These are phyloP conservation scores for Hamamelis virginiana DNA, from an alignment of 164 flowering plant species.

Conservation along the genomic window DNA sequence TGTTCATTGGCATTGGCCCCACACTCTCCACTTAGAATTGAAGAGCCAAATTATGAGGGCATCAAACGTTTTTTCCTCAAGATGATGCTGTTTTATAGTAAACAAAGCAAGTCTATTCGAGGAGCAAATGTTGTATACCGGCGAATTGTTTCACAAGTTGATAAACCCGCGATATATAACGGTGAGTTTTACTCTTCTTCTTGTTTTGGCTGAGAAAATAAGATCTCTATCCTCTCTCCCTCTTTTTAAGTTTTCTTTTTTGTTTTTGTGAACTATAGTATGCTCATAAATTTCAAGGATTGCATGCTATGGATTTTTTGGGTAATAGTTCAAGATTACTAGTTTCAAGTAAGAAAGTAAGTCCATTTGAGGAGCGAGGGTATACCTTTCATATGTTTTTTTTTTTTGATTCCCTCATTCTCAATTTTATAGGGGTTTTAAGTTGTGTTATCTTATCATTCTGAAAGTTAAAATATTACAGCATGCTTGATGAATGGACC, in stretches of 20 bases:
- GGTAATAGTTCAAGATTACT: too few species aligned
- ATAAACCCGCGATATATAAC: constrained; percentile 76
- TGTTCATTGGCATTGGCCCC: constrained; percentile 75
- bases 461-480: too few species aligned
- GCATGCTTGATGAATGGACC: too few species aligned
- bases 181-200: constrained; percentile 38
- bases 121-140: constrained; percentile 79
- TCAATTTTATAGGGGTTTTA: too few species aligned
- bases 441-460: too few species aligned
- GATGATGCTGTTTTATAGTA: constrained; percentile 82
- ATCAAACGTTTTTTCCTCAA: constrained; percentile 48
- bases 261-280: neutral
- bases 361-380: too few species aligned
- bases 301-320: neutral
- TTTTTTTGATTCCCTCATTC: too few species aligned
- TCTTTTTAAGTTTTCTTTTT: neutral
- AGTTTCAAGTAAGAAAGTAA: too few species aligned
- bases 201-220: neutral
- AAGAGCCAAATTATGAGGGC: constrained; percentile 83
- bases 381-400: too few species aligned
- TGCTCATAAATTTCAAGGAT: neutral
- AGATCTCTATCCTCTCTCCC: neutral
- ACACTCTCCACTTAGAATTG: constrained; percentile 74
- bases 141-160: constrained; percentile 77
- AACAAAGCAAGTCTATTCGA: constrained; percentile 84